Evolutionary conservation across 768 basidiomycete species (phyloP), one percentile per base, ranked within the genome.

Genomic region (Hypholoma fasciculare): DNA sequence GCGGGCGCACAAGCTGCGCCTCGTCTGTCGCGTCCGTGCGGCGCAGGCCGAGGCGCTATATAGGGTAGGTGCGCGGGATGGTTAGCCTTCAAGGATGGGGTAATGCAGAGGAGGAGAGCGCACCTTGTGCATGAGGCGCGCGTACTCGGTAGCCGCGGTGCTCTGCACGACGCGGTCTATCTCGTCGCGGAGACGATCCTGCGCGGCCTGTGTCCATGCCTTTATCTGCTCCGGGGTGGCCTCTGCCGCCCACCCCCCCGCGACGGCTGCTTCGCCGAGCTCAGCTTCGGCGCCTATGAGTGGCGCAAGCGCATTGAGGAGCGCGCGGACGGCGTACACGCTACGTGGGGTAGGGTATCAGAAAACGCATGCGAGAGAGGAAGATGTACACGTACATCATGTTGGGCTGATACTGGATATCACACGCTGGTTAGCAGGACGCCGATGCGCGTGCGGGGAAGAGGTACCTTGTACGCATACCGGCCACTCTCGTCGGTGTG

Each of bases 271-370:
- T 52, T 78, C 80, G 13, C 83, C 71, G 2, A 76, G 62, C 34
- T 84, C 82, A 16, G 76, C 67, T 66, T 99, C 96, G 7, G 88
- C 90, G 2, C 95, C 95, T 47, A 98, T 87, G 49, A 99, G 74
- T 3, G 94, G 94, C 0, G 91, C 81, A 16, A 97, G 84, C 0
- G 94, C 80, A 52, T 82, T 77, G n/a, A 92, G 80, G 7, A 94
- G 80, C 16, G 90, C 85, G 36, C 86, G 85, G 12, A 96, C 77
- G 3, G 95, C 94, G 66, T 84, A 98, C 9, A 91, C 56, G 52
- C 90, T 92, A 63, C 3, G 40, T 42, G 26, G 43, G 53, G 53
- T 63, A 17, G 47, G 17, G 8, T 44, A 49, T 49, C 34, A 44
- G 23, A 19, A 26, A 46, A n/a, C 38, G 9, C 16, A 16, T 37